A percentile compares a stretch with the other conserved stretches of the same genome.
These are phyloP conservation scores for Taphrina betulina DNA, from an alignment of 1,139 yeast species.

Conservation along the genomic window DNA sequence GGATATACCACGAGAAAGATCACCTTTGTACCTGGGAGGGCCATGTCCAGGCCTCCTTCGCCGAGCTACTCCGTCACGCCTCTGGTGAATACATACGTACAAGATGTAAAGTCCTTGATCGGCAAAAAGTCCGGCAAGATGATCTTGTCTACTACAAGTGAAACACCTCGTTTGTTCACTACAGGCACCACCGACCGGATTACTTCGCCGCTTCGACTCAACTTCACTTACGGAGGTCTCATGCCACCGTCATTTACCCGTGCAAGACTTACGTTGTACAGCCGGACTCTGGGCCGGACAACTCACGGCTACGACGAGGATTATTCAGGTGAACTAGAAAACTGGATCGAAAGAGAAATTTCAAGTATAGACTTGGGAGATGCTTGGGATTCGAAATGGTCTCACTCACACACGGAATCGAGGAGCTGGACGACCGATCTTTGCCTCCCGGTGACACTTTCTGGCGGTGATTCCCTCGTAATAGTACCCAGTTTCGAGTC, in stretches of 20 bases:
- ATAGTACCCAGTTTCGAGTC: slow-evolving; percentile 21
- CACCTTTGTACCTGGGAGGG: background rate
- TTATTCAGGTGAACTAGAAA: too few species aligned
- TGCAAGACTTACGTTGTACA: background rate
- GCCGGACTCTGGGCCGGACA: background rate
- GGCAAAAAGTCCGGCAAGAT: too few species aligned
- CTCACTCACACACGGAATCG: slow-evolving; percentile 4
- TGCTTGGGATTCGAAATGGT: background rate
- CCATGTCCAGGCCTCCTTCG: too few species aligned
- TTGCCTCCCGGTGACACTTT: slow-evolving; percentile 16
- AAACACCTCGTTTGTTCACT: too few species aligned
- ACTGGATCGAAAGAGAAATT: too few species aligned
- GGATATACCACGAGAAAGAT: background rate
- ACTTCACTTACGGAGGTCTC: background rate
- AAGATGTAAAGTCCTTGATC: too few species aligned
- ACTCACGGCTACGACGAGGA: slow-evolving; percentile 2
- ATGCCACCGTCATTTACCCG: slow-evolving; percentile 2
- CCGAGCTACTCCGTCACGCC: too few species aligned
- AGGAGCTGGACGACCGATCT: slow-evolving; percentile 12
- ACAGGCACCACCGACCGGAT: background rate
- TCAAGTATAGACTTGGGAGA: background rate
- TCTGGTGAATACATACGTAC: too few species aligned
- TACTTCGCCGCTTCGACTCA: background rate
- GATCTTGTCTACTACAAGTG: too few species aligned
- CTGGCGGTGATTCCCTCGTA: slow-evolving; percentile 2